Evolutionary conservation across 208 protist genomes (phyloP).

Genomic region (Herpetomonas tarakana): DNA sequence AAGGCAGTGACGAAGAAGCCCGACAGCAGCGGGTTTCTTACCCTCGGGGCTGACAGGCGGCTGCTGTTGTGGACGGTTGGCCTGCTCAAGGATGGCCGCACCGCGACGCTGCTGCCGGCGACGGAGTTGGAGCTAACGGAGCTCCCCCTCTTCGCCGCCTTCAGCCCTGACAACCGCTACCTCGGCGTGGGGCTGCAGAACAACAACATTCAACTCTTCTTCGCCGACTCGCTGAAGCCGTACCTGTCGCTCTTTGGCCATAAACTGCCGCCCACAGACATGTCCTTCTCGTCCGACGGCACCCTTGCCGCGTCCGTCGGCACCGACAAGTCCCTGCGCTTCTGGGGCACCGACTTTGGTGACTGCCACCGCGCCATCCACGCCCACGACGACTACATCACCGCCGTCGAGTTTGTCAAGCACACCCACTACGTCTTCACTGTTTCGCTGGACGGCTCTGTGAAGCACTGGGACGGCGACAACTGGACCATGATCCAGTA

Average conservation of each 20-base stretch:
- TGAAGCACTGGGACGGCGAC: slow-evolving; percentile 99
- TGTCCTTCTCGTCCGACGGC: slow-evolving; percentile 94
- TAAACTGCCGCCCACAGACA: slow-evolving; percentile 94
- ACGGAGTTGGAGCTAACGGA: slow-evolving; percentile 94
- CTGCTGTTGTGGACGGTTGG: slow-evolving; percentile 80
- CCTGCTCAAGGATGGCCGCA: slow-evolving; percentile 26
- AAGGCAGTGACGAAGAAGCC: slow-evolving; percentile 45
- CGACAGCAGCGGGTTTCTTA: slow-evolving; percentile 68
- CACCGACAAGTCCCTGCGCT: slow-evolving; percentile 99
- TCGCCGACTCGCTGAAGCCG: slow-evolving; percentile 96
- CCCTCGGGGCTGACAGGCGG: slow-evolving; percentile 78
- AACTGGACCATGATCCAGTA: slow-evolving; percentile 91
- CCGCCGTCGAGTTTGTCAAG: slow-evolving; percentile 92
- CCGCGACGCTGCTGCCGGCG: slow-evolving; percentile 52
- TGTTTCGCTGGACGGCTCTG: slow-evolving; percentile 88
- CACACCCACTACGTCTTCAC: slow-evolving; percentile 99
- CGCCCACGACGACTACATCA: slow-evolving; percentile 98
- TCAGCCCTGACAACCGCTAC: slow-evolving; percentile 80
- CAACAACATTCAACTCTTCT: slow-evolving; percentile 98
- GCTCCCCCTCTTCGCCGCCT: slow-evolving; percentile 86
- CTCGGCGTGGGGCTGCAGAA: slow-evolving; percentile 96
- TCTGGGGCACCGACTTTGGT: slow-evolving; percentile 98
- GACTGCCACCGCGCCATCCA: slow-evolving; percentile 98
- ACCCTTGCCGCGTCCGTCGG: slow-evolving; percentile 94
- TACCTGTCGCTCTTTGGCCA: slow-evolving; percentile 99